These are phyloP conservation scores for Solanum sejunctum DNA, from an alignment of 257 asterid species.

Conservation along the genomic window DNA sequence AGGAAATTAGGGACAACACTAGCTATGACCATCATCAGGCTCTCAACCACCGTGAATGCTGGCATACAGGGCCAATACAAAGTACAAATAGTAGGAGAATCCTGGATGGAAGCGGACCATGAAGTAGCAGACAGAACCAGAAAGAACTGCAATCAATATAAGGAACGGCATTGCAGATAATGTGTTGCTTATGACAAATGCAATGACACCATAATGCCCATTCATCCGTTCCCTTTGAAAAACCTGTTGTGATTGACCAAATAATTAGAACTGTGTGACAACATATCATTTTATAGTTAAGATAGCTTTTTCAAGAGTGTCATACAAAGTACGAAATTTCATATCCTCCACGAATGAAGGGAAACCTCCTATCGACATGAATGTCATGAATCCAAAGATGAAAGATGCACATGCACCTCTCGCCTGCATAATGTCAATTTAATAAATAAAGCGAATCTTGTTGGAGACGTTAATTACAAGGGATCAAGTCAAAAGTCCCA, in stretches of 20 bases:
- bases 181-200: slow-evolving; percentile 75
- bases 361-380: slow-evolving; percentile 97
- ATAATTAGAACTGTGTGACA: background rate
- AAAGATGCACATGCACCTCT: slow-evolving; percentile 93
- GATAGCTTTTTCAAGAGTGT: background rate
- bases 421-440: slow-evolving; percentile 36
- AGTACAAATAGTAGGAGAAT: slow-evolving; percentile 59
- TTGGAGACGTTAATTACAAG: background rate
- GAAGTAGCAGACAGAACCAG: slow-evolving; percentile 90
- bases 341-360: slow-evolving; percentile 97
- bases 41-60: slow-evolving; percentile 93
- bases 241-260: slow-evolving; percentile 28
- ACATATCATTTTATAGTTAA: background rate
- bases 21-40: slow-evolving; percentile 97
- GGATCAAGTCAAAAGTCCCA: background rate
- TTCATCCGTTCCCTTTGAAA: slow-evolving; percentile 90
- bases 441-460: background rate
- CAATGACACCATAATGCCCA: slow-evolving; percentile 90
- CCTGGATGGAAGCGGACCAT: slow-evolving; percentile 95
- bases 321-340: slow-evolving; percentile 35
- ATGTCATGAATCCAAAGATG: slow-evolving; percentile 85
- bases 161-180: slow-evolving; percentile 81
- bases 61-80: slow-evolving; percentile 62
- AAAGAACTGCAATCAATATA: slow-evolving; percentile 56
- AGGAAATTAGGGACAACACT: slow-evolving; percentile 90